A percentile compares a stretch with the other conserved stretches of the same genome.
phyloP scores from a whole-genome alignment of 305 asterid species.

The Fraxinus paxiana region DNA sequence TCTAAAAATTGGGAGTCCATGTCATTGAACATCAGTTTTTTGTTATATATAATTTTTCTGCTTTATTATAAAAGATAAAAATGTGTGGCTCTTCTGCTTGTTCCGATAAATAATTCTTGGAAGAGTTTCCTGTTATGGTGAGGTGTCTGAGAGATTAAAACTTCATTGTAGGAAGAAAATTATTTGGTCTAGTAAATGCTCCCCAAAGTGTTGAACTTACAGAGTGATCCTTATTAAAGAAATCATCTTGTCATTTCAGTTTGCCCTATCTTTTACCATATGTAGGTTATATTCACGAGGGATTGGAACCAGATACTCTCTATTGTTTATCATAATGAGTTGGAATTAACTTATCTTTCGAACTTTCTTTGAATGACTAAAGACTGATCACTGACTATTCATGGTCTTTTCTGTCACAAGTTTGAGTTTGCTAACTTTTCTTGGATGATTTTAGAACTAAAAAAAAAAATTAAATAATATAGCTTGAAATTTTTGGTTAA shows the following conservation, averaged over 20 bases:
- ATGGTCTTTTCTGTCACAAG: not conserved
- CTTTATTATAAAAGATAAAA: not conserved
- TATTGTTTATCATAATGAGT: not conserved
- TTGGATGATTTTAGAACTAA: not conserved
- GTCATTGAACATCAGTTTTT: not conserved
- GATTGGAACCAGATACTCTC: not conserved
- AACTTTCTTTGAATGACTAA: not conserved
- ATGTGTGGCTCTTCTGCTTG: not conserved
- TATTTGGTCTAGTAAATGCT: not conserved
- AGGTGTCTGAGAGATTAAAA: not conserved
- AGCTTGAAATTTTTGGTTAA: not conserved
- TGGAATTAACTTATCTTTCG: not conserved
- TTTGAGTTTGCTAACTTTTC: not conserved
- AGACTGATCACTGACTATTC: not conserved
- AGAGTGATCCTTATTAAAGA: not conserved
- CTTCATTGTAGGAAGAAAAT: not conserved
- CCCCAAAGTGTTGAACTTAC: not conserved
- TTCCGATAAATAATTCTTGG: not conserved
- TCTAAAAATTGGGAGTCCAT: not conserved
- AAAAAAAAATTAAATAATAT: not conserved
- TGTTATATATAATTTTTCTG: not conserved
- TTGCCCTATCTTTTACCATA: not conserved
- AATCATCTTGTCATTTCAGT: not conserved
- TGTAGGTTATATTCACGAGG: not conserved
- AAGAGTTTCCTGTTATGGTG: not conserved